These are phyloP conservation scores for Xylariaceae sp. DNA, from an alignment of 2,329 filamentous ascomycete genomes.

Conservation along the genomic window DNA sequence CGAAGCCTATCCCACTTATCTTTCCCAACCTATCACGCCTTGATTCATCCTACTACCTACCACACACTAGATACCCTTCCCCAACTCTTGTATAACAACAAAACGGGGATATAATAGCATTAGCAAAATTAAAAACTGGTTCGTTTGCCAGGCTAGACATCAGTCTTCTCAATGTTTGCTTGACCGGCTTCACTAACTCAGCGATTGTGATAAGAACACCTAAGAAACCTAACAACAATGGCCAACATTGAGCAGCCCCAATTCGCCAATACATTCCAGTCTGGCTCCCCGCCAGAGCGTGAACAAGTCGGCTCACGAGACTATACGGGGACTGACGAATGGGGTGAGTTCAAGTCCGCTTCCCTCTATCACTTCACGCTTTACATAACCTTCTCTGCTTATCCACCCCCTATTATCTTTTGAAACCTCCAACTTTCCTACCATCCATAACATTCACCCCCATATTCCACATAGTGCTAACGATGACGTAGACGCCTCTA, in stretches of 20 bases:
- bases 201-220: neutral
- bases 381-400: neutral
- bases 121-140: neutral
- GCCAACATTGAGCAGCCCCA: constrained; percentile 36
- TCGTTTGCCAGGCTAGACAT: neutral
- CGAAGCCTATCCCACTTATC: neutral
- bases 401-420: too few species aligned
- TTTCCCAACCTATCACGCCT: neutral
- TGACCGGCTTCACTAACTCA: constrained; percentile 2
- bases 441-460: neutral
- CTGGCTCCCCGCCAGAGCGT: constrained; percentile 44
- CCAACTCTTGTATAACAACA: neutral
- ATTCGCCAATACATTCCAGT: constrained; percentile 43
- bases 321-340: constrained; percentile 51
- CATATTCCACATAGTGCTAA: constrained; percentile 5
- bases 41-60: neutral
- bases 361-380: neutral
- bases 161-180: neutral
- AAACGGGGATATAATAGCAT: neutral
- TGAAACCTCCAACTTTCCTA: neutral
- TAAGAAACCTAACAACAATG: constrained; percentile 27
- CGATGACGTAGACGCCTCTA: constrained; percentile 59
- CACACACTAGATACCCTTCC: neutral
- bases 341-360: constrained; percentile 49
- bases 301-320: constrained; percentile 44